Base-by-base conservation (phyloP, 1,139 yeast species). In the Zygoascus meyerae region DNA sequence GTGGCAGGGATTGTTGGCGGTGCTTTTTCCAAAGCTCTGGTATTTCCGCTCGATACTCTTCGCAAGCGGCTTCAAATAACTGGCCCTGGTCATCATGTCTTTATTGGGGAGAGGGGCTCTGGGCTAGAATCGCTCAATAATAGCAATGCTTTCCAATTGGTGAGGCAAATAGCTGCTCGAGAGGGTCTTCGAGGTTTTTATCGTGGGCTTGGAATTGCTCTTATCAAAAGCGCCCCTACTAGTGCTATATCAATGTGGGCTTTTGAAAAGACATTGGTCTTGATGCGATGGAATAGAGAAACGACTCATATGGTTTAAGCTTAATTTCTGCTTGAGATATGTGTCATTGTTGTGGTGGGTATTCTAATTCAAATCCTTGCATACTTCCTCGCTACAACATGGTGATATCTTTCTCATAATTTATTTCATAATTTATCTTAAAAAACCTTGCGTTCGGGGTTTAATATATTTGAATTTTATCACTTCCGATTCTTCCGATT, bases 21-120 rank as follows among this genome's bases (percentile, higher is more conserved):
- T 0, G 71, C 80, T 0, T 57, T 79, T 5, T 77, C 95, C 16
- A 92, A 90, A 62, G 77, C 81, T 0, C 56, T 79, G 0, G 81
- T 89, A 0, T 92, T 87, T 63, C 98, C 98, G 0, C 64, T 92
- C 44, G 98, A 92, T 62, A 79, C 95, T 0, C 62, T 90, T 5
- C 71, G 97, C 32, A 82, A 90, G 58, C 70, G 96, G 44, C 66
- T 84, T 41, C 97, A 90, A 62, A 79, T 90, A 57, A 73, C 75
- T 47, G 71, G 71, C 33, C 68, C 75, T 2, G 60, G 52, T 58
- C 71, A 31, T 26, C 56, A 34, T 47, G 48, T 49, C 40, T 68
- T 53, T 38, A 29, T 41, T 29, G 33, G 29, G 6, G n/a, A 9
- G 9, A 9, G 16, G n/a, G 29, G 30, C 18, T 11, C 7, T 4